phyloP scores from a whole-genome alignment of 225 moss, liverwort and hornwort species.

The Takakia lepidozioides region DNA sequence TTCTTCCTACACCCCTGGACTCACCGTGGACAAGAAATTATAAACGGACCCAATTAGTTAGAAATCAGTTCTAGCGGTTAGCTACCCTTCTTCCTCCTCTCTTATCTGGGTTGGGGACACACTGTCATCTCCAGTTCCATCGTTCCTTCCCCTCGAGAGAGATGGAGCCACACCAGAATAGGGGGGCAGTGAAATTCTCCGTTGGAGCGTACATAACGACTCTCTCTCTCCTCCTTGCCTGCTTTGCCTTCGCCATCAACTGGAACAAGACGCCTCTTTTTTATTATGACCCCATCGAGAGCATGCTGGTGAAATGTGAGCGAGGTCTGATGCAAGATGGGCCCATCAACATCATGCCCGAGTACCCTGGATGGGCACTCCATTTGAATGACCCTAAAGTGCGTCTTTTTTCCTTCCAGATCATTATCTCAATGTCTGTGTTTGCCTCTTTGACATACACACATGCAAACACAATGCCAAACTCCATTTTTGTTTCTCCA shows the following conservation, averaged over 20 bases:
- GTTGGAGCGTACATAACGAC: conserved; percentile 2
- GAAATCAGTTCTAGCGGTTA: no score
- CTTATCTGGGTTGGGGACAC: no score
- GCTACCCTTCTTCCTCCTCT: no score
- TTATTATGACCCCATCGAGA: not conserved
- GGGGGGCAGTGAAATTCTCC: not conserved
- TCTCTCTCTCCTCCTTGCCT: not conserved
- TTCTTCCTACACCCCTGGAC: no score
- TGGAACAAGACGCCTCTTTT: not conserved
- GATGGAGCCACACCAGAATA: not conserved
- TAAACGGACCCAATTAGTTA: no score
- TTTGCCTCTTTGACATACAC: not conserved
- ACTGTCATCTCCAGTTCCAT: no score
- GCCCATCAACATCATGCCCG: conserved; percentile 2
- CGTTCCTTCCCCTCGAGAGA: no score
- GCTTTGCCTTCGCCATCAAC: conserved; percentile 1
- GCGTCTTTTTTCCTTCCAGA: not conserved
- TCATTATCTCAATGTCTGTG: not conserved
- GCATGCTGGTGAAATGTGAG: not conserved
- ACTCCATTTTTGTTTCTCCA: not conserved
- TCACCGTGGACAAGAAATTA: no score
- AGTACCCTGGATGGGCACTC: conserved; percentile 4
- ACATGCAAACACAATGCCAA: not conserved
- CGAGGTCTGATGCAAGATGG: not conserved
- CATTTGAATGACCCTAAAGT: conserved; percentile 1